A percentile compares a stretch with the other conserved stretches of the same genome.
Conservation (phyloP, 202 grass and related monocot species). For the Sporobolus alterniflorus region DNA sequence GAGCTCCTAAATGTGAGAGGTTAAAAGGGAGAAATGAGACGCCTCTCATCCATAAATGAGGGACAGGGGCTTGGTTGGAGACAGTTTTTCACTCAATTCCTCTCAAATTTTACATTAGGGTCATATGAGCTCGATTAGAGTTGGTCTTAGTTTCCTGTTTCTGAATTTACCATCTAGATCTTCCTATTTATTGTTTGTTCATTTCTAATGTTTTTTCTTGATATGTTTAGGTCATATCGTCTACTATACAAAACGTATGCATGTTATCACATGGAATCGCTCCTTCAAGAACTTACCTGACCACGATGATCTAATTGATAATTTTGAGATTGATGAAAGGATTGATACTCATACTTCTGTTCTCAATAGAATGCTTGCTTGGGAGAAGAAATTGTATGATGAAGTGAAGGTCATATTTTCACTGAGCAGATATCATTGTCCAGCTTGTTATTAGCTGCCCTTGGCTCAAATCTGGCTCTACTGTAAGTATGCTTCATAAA, state of each 20-base stretch:
- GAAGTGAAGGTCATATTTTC: slow-evolving; percentile 99
- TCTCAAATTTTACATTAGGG: not conserved
- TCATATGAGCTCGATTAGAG: not conserved
- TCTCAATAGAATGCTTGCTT: slow-evolving; percentile 97
- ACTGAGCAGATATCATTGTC: slow-evolving; percentile 73
- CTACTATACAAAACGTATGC: slow-evolving; percentile 94
- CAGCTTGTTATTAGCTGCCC: slow-evolving; percentile 88
- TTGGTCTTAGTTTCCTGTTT: slow-evolving; percentile 22
- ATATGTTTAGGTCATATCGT: slow-evolving; percentile 77
- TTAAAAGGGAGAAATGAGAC: too few species aligned
- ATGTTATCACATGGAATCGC: slow-evolving; percentile 96
- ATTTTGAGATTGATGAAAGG: slow-evolving; percentile 66
- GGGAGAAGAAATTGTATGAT: slow-evolving; percentile 96
- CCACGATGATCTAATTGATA: slow-evolving; percentile 57
- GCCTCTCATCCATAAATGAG: too few species aligned
- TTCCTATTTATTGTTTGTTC: not conserved
- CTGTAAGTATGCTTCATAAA: slow-evolving; percentile 50
- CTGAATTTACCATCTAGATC: slow-evolving; percentile 12
- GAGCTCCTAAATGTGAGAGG: too few species aligned
- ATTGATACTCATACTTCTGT: slow-evolving; percentile 85
- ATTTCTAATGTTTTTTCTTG: slow-evolving; percentile 21
- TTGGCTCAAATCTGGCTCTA: slow-evolving; percentile 53
- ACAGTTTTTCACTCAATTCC: not conserved
- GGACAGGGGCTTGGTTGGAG: too few species aligned
- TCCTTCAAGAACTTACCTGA: slow-evolving; percentile 84